Percentiles rank a stretch among this genome's conserved stretches.
Conservation (phyloP, 306 rosid species). For the Purshia tridentata region DNA sequence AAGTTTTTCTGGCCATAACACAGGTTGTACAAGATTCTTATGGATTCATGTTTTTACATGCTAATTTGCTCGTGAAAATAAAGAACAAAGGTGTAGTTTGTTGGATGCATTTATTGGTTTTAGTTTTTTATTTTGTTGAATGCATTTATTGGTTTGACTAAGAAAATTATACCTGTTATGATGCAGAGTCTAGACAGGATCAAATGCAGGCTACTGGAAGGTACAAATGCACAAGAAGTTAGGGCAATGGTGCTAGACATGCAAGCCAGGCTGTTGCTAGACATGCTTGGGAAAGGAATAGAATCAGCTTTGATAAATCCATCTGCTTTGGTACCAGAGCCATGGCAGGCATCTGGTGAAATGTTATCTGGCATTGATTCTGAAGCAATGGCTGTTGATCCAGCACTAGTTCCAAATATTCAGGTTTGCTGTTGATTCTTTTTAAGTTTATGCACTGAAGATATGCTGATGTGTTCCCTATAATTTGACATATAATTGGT, state of each 20-base stretch:
- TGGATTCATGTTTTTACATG: conserved; percentile 4
- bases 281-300: conserved; percentile 98
- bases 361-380: conserved; percentile 74
- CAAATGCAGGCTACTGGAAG: conserved; percentile 93
- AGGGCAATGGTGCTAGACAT: conserved; percentile 99
- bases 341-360: conserved; percentile 81
- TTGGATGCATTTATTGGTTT: conserved; percentile 11
- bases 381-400: conserved; percentile 94
- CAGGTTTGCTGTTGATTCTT: conserved; percentile 52
- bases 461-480: background rate
- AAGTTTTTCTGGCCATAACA: conserved; percentile 45
- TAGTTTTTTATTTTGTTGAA: conserved; percentile 11
- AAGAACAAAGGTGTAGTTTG: background rate
- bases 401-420: conserved; percentile 68
- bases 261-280: conserved; percentile 98
- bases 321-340: conserved; percentile 83
- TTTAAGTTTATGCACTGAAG: background rate
- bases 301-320: conserved; percentile 91
- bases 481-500: background rate
- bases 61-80: background rate
- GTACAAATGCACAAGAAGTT: conserved; percentile 96
- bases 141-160: conserved; percentile 8
- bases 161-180: conserved; percentile 21
- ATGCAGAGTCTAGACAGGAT: conserved; percentile 98
- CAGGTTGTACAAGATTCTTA: background rate